Evolutionary conservation across 1,139 yeast species (phyloP).

Genomic region (Debaryomyces nepalensis): DNA sequence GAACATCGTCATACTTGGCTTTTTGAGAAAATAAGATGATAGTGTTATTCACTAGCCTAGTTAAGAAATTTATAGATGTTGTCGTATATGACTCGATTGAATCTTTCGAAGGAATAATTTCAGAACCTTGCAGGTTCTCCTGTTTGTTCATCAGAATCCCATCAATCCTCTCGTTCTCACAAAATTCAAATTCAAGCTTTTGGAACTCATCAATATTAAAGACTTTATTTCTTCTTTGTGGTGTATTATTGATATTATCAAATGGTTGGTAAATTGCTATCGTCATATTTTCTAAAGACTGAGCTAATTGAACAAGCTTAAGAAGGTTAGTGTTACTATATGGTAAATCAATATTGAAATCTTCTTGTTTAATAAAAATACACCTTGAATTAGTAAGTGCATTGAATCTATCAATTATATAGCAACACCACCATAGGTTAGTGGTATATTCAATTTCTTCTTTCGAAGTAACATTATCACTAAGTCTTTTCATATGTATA

Average conservation of each 20-base stretch:
- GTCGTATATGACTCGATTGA: constrained; percentile 10
- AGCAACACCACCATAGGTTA: constrained; percentile 45
- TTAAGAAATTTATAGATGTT: constrained; percentile 23
- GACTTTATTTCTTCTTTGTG: constrained; percentile 21
- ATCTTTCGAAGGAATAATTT: constrained; percentile 5
- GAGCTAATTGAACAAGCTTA: constrained; percentile 33
- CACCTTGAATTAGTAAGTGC: constrained; percentile 33
- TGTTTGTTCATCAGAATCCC: constrained; percentile 2
- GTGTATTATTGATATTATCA: constrained; percentile 19
- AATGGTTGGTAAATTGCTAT: constrained; percentile 33
- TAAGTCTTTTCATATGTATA: constrained; percentile 35
- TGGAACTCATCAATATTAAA: constrained; percentile 34
- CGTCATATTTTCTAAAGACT: constrained; percentile 32
- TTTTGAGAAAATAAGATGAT: constrained; percentile 34
- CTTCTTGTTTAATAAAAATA: constrained; percentile 32
- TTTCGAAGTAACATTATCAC: constrained; percentile 17
- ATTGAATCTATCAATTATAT: constrained; percentile 39
- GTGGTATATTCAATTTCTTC: constrained; percentile 28
- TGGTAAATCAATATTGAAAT: constrained; percentile 40
- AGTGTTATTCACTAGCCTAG: constrained; percentile 33
- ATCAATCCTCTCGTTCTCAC: constrained; percentile 25
- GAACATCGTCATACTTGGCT: constrained; percentile 30
- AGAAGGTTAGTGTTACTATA: constrained; percentile 29
- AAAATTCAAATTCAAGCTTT: constrained; percentile 31
- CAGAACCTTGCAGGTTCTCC: neutral